Evolutionary conservation across 257 asterid genomes (phyloP), one percentile per base, ranked within the genome.

Genomic region (Solanum megistacrolobum): DNA sequence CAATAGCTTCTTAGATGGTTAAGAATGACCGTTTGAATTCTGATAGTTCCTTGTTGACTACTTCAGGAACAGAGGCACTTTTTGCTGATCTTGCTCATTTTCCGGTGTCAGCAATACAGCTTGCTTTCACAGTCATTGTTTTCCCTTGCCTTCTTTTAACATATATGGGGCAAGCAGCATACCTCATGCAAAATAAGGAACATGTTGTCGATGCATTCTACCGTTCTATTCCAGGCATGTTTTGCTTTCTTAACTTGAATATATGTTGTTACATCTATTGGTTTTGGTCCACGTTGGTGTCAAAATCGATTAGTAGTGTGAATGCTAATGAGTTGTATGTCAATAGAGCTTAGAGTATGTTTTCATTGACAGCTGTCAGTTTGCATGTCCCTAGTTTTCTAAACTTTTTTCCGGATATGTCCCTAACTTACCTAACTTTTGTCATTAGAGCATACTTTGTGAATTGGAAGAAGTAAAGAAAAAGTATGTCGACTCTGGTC

Each of bases 61-160:
- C 88, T 94, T 92, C 95, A 97, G 99, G 99, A 87, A 97, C 98
- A 0, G 99, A 97, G 93, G 99, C 99, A 83, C 99, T 97, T 83
- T 97, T 97, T 89, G 99, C 99, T 62, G 99, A 97, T 91, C 96
- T 97, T 75, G 94, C 96, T 86, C 96, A 97, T 93, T 97, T 97
- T 89, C 99, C 99, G 0, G 95, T 97, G 88, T 88, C 98, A 34
- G 98, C 99, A 46, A 85, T 97, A 90, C 99, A 96, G 94, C 98
- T 97, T 76, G 99, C 99, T 79, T 97, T 97, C 91, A 97, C 98
- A 3, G 91, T 87, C 32, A 73, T 97, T 25, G 99, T 97, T 85
- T 97, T 97, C 89, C 99, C 99, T 87, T 97, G 98, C 92, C 99
- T 97, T 90, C 98, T 97, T 83, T 90, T 95, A 86, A 98, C 99